These are phyloP conservation scores for barley (Hordeum vulgare) DNA, from an alignment of 176 grass and related monocot species.

Conservation along the genomic window DNA sequence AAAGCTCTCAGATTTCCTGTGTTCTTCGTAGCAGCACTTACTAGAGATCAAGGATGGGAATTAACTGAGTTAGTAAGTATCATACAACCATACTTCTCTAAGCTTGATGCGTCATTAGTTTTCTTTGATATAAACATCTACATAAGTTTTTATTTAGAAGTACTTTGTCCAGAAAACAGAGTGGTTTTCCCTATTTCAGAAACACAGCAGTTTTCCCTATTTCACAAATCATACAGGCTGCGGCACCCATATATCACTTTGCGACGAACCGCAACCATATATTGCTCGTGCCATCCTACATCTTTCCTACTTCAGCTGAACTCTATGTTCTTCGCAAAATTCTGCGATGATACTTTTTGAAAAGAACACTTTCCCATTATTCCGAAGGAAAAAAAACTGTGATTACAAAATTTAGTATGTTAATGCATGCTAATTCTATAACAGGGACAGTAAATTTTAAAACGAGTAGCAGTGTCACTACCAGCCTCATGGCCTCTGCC, in stretches of 20 bases:
- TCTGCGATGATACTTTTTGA: not conserved
- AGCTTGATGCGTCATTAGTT: not conserved
- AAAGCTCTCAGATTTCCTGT: not conserved
- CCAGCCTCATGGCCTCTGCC: slow-evolving; percentile 39
- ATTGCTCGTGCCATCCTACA: accelerated
- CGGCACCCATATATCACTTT: not conserved
- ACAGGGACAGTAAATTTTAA: slow-evolving; percentile 42
- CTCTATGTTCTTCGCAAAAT: not conserved
- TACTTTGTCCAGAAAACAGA: no score
- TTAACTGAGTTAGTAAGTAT: not conserved
- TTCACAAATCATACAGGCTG: no score
- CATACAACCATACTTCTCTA: not conserved
- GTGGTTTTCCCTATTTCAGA: no score
- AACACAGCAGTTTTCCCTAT: no score
- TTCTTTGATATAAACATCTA: not conserved
- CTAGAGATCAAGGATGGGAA: no score
- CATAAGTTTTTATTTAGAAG: no score
- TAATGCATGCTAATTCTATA: not conserved
- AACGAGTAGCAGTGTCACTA: slow-evolving; percentile 39
- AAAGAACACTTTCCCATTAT: no score
- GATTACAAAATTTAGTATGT: not conserved
- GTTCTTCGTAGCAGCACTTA: not conserved
- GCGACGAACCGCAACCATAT: not conserved
- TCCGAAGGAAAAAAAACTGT: no score
- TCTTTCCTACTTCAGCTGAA: not conserved